Evolutionary conservation across 192 early-diverging fungal genomes (phyloP).

Genomic region (Linnemannia exigua): DNA sequence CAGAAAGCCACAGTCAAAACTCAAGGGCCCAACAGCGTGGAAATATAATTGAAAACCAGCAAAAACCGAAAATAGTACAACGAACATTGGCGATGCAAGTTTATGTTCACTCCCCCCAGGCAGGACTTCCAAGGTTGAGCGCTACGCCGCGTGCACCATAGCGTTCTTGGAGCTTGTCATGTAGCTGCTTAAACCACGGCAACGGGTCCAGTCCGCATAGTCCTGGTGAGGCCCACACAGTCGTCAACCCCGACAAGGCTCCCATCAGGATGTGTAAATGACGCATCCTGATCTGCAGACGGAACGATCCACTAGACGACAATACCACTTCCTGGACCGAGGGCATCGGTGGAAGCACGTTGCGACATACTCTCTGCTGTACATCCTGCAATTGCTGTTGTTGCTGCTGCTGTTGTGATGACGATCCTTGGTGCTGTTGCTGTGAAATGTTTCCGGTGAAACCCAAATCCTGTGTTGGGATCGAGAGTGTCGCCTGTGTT

Average conservation of each 20-base stretch:
- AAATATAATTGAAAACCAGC: too few species aligned
- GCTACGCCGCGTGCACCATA: slow-evolving; percentile 12
- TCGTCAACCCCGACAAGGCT: slow-evolving; percentile 12
- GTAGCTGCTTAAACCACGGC: slow-evolving; percentile 10
- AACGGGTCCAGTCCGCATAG: slow-evolving; percentile 17
- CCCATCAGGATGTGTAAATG: slow-evolving; percentile 39
- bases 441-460: neutral
- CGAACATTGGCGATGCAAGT: neutral
- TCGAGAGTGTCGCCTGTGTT: neutral
- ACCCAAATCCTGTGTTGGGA: neutral
- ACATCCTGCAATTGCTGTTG: neutral
- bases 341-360: slow-evolving; percentile 25
- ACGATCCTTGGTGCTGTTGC: neutral
- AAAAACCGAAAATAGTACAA: neutral
- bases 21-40: too few species aligned
- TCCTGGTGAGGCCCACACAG: slow-evolving; percentile 9
- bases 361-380: neutral
- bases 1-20: too few species aligned
- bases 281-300: slow-evolving; percentile 16
- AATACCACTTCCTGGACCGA: slow-evolving; percentile 21
- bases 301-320: neutral
- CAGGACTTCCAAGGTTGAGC: slow-evolving; percentile 18
- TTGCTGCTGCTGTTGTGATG: neutral
- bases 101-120: neutral
- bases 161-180: slow-evolving; percentile 5